Conservation (phyloP, 1,284 basidiomycete genomes). For the Heterobasidion occidentale region DNA sequence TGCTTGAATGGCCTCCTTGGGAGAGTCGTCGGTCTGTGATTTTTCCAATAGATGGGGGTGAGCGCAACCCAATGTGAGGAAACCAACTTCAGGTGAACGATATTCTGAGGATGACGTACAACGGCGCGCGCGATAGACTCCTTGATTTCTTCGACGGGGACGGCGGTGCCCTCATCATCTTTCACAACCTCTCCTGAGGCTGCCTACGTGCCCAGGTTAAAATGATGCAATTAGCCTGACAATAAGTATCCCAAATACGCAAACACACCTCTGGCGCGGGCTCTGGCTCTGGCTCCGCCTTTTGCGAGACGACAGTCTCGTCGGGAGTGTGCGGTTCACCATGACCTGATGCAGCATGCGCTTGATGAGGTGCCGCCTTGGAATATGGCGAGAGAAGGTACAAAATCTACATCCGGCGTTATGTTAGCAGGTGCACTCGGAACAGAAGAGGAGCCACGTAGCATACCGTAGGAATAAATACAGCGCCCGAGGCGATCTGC, state of each 20-base stretch:
- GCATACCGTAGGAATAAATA: conserved; percentile 10
- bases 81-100: no score
- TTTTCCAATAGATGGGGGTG: not conserved
- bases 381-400: conserved; percentile 12
- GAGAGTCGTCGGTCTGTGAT: conserved; percentile 9
- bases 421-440: not conserved
- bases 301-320: not conserved
- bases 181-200: conserved; percentile 4
- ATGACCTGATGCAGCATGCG: conserved; percentile 6
- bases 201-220: not conserved
- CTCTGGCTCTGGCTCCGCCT: not conserved
- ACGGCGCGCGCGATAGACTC: conserved; percentile 7
- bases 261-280: not conserved
- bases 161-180: conserved; percentile 13
- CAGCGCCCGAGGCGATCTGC: conserved; percentile 8
- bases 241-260: not conserved
- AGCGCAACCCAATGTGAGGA: not conserved
- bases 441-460: not conserved
- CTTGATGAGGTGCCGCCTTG: conserved; percentile 6
- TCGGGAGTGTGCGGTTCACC: conserved; percentile 4
- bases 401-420: conserved; percentile 2
- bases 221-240: not conserved
- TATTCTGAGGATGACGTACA: conserved; percentile 1
- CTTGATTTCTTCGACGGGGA: conserved; percentile 9
- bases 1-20: conserved; percentile 10